Conservation (phyloP, 2,329 filamentous ascomycete species). For the Dothiorella sarmentorum region DNA sequence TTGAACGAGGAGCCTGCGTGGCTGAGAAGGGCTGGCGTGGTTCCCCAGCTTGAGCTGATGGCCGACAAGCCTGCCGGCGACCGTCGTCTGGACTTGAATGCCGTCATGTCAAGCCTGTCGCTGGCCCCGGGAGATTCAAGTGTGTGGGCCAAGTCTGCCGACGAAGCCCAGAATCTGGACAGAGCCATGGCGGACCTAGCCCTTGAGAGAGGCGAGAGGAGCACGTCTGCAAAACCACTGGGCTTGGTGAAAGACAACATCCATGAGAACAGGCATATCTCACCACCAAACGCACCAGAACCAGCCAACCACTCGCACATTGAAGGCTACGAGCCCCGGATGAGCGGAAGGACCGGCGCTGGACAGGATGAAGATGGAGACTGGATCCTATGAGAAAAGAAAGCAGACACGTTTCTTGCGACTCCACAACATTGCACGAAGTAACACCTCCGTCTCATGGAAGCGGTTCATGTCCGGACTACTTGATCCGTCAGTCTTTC, state of each 20-base stretch:
- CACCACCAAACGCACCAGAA: conserved; percentile 23
- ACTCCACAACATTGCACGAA: background rate
- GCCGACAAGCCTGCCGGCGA: background rate
- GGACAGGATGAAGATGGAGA: conserved; percentile 14
- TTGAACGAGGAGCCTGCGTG: conserved; percentile 80
- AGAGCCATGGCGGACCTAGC: conserved; percentile 40
- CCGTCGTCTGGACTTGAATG: background rate
- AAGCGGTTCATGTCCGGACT: background rate
- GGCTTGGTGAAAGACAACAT: conserved; percentile 32
- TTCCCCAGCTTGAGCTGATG: conserved; percentile 36
- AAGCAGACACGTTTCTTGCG: background rate
- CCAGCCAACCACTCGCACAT: conserved; percentile 31
- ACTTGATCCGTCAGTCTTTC: too few relatives aligned
- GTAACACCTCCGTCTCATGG: background rate
- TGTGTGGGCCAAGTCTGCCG: background rate
- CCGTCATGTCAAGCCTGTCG: conserved; percentile 3
- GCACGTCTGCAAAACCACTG: conserved; percentile 26
- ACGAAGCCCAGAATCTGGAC: conserved; percentile 20
- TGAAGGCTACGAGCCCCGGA: conserved; percentile 36
- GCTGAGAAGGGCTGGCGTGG: conserved; percentile 61
- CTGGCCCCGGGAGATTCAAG: background rate
- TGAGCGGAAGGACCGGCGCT: background rate
- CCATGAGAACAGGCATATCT: conserved; percentile 28
- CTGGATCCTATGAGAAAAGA: conserved; percentile 6
- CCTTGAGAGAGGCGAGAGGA: conserved; percentile 42